A percentile compares a stretch with the other conserved stretches of the same genome.
Conservation (phyloP, 805 yeast species). For the Candida coleopterorum region DNA sequence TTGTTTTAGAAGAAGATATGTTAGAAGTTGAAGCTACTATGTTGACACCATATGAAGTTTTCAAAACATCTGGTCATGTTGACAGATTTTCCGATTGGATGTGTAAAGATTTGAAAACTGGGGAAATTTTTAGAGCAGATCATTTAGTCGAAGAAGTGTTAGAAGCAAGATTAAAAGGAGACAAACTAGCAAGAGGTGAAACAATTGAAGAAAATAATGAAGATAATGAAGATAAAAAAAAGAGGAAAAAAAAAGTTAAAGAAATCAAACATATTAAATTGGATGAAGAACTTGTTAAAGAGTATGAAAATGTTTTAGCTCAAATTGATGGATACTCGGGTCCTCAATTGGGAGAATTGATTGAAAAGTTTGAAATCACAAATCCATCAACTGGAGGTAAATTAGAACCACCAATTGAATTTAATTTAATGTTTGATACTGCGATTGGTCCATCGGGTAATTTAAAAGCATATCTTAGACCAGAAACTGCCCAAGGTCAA, state of each 20-base stretch:
- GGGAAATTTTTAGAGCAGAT: conserved; percentile 98
- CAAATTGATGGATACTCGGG: conserved; percentile 96
- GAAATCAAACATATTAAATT: conserved; percentile 85
- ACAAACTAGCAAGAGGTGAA: conserved; percentile 91
- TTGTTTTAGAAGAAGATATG: conserved; percentile 97
- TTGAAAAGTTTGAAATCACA: conserved; percentile 73
- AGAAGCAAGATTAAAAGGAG: conserved; percentile 95
- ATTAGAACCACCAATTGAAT: conserved; percentile 87
- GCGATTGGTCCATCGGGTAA: conserved; percentile 99
- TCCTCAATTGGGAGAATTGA: conserved; percentile 83
- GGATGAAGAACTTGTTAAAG: conserved; percentile 72
- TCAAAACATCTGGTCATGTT: conserved; percentile 98
- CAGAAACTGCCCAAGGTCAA: conserved; percentile 99
- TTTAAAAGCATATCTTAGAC: conserved; percentile 91
- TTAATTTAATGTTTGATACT: conserved; percentile 98
- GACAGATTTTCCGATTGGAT: conserved; percentile 99
- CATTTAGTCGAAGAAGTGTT: conserved; percentile 97
- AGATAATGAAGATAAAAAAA: conserved; percentile 67
- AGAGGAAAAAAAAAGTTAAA: conserved; percentile 84
- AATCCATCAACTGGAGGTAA: conserved; percentile 89
- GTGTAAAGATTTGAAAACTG: conserved; percentile 93
- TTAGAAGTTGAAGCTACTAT: conserved; percentile 97
- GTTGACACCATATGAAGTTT: conserved; percentile 95
- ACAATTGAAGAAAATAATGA: conserved; percentile 48
- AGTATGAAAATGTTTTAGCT: conserved; percentile 83